phyloP scores from a whole-genome alignment of 2,329 filamentous ascomycete genomes.

The Gaeumannomyces sp. region DNA sequence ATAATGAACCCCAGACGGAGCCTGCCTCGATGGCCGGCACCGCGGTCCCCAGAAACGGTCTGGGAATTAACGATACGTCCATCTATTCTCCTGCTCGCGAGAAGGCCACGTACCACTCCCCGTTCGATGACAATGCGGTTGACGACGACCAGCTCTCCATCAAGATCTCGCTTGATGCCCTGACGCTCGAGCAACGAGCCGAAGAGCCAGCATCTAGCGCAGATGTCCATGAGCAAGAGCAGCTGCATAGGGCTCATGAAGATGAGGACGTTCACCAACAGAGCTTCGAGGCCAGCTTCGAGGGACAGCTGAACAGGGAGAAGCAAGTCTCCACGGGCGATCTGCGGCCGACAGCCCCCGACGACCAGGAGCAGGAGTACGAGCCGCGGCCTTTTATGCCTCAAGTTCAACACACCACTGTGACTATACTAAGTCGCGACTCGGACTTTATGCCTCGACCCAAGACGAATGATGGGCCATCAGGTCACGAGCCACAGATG shows the following conservation, averaged over 20 bases:
- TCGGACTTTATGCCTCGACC: conserved; percentile 28
- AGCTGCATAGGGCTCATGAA: background rate
- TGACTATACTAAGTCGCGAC: conserved; percentile 43
- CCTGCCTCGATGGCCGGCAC: conserved; percentile 24
- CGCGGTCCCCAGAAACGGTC: background rate
- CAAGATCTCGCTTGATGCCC: conserved; percentile 33
- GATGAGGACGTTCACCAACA: background rate
- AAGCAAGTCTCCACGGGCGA: background rate
- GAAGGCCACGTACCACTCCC: conserved; percentile 41
- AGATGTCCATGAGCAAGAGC: conserved; percentile 3
- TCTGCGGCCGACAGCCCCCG: conserved; percentile 4
- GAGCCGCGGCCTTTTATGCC: conserved; percentile 34
- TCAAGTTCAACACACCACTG: conserved; percentile 37
- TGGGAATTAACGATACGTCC: background rate
- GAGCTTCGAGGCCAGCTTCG: conserved; percentile 12
- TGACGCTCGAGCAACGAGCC: conserved; percentile 7
- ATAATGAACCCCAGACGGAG: conserved; percentile 63
- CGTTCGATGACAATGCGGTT: conserved; percentile 40
- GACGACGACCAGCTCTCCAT: conserved; percentile 33
- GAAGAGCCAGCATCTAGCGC: background rate
- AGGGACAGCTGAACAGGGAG: conserved; percentile 11
- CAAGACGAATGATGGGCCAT: conserved; percentile 1
- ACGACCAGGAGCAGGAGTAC: conserved; percentile 21
- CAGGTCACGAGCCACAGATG: conserved; percentile 14
- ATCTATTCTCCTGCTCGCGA: conserved; percentile 13